Percentiles rank a stretch among this genome's conserved stretches.
phyloP scores from a whole-genome alignment of 2,329 filamentous ascomycete species.

The Cladophialophora psammophila region DNA sequence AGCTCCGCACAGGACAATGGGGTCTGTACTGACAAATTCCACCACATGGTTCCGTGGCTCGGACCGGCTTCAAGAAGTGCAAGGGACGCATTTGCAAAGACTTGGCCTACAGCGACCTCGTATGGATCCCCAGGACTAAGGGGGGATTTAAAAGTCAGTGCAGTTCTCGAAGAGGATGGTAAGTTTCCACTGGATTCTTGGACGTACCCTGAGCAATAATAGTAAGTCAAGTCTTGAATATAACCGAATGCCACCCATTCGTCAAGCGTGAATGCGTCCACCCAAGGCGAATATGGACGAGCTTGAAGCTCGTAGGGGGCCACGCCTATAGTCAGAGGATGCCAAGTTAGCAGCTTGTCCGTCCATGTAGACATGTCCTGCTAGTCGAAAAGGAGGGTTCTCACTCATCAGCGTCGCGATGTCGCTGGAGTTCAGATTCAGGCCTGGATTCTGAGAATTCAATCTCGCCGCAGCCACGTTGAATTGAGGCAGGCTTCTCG shows the following conservation, averaged over 20 bases:
- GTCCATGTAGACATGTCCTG: background rate
- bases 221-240: conserved; percentile 19
- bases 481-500: conserved; percentile 12
- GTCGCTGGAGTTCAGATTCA: conserved; percentile 18
- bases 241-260: conserved; percentile 25
- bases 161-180: background rate
- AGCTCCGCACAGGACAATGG: background rate
- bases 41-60: conserved; percentile 15
- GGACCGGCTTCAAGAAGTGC: conserved; percentile 17
- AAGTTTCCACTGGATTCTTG: background rate
- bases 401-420: conserved; percentile 16
- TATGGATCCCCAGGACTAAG: conserved; percentile 19
- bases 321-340: background rate
- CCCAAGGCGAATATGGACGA: conserved; percentile 17
- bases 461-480: conserved; percentile 15
- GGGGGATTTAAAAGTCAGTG: background rate
- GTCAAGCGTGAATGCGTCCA: conserved; percentile 22
- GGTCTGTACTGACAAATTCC: conserved; percentile 13
- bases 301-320: conserved; percentile 17
- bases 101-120: conserved; percentile 18
- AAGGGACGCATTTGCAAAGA: conserved; percentile 20
- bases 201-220: conserved; percentile 21
- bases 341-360: background rate
- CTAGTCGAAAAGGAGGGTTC: background rate
- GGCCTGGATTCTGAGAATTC: conserved; percentile 22